These are phyloP conservation scores for Phytophthora pistaciae DNA, from an alignment of 352 stramenopile species.

Conservation along the genomic window DNA sequence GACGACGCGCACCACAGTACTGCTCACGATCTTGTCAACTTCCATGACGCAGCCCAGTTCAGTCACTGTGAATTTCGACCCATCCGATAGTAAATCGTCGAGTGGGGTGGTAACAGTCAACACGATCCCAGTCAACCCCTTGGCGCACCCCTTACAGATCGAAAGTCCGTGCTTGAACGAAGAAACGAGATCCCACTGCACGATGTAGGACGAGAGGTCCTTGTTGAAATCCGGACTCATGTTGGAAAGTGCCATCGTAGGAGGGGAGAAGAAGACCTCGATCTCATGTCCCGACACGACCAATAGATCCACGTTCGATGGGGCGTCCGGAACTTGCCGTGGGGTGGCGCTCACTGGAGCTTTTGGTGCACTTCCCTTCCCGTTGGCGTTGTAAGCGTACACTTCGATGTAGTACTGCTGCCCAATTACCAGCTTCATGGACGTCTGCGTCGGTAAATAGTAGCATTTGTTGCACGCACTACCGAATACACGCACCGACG, in stretches of 20 bases:
- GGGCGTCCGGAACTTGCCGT: slow-evolving; percentile 87
- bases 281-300: slow-evolving; percentile 91
- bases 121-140: slow-evolving; percentile 44
- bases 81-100: slow-evolving; percentile 17
- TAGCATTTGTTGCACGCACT: slow-evolving; percentile 73
- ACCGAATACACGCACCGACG: slow-evolving; percentile 50
- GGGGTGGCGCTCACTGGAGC: slow-evolving; percentile 60
- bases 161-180: slow-evolving; percentile 75
- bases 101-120: slow-evolving; percentile 44
- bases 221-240: slow-evolving; percentile 78
- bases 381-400: slow-evolving; percentile 59
- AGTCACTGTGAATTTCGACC: slow-evolving; percentile 62
- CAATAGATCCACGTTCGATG: slow-evolving; percentile 84
- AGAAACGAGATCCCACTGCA: slow-evolving; percentile 87
- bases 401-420: slow-evolving; percentile 81
- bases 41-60: slow-evolving; percentile 60
- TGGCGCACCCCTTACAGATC: slow-evolving; percentile 59
- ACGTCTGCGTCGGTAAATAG: slow-evolving; percentile 67
- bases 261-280: slow-evolving; percentile 92
- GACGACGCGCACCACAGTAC: slow-evolving; percentile 33
- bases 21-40: slow-evolving; percentile 22
- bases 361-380: slow-evolving; percentile 56
- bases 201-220: slow-evolving; percentile 90
- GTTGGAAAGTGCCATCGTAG: slow-evolving; percentile 54
- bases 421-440: slow-evolving; percentile 56